Conservation (phyloP, 2,329 filamentous ascomycete species). For the Botrytis hyacinthi region DNA sequence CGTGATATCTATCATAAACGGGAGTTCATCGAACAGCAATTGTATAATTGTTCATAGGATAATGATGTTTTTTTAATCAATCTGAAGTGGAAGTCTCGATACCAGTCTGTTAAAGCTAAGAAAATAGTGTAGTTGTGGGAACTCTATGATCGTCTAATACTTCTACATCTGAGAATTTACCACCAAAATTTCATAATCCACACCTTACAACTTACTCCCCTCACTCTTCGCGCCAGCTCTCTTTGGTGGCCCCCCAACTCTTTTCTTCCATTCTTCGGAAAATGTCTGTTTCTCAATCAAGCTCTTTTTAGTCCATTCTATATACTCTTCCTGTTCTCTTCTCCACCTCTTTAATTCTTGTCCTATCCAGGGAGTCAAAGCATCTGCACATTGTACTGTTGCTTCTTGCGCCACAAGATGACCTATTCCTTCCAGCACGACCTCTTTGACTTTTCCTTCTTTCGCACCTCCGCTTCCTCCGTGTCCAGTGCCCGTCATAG, state of each 20-base stretch:
- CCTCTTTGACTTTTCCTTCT: slow-evolving; percentile 65
- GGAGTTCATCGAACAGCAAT: background rate
- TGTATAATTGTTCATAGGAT: background rate
- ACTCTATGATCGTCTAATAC: background rate
- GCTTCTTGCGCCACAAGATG: slow-evolving; percentile 85
- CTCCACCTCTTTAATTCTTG: slow-evolving; percentile 58
- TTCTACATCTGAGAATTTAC: background rate
- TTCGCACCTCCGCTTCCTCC: slow-evolving; percentile 65
- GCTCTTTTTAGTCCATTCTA: slow-evolving; percentile 52
- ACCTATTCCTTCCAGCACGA: slow-evolving; percentile 63
- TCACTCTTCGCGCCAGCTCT: background rate
- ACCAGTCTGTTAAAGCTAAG: background rate
- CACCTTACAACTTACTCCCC: slow-evolving; percentile 16
- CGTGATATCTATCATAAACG: background rate
- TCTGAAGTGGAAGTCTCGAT: background rate
- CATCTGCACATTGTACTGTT: slow-evolving; percentile 62
- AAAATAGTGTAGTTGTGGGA: background rate
- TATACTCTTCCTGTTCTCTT: slow-evolving; percentile 55
- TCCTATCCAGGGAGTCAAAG: slow-evolving; percentile 56
- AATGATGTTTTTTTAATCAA: background rate
- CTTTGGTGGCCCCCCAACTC: slow-evolving; percentile 26
- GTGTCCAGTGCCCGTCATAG: slow-evolving; percentile 60
- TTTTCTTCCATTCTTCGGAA: slow-evolving; percentile 51
- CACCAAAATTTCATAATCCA: background rate
- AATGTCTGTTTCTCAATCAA: slow-evolving; percentile 56